phyloP scores from a whole-genome alignment of 352 stramenopile genomes.

The Phytophthora tentaculata region DNA sequence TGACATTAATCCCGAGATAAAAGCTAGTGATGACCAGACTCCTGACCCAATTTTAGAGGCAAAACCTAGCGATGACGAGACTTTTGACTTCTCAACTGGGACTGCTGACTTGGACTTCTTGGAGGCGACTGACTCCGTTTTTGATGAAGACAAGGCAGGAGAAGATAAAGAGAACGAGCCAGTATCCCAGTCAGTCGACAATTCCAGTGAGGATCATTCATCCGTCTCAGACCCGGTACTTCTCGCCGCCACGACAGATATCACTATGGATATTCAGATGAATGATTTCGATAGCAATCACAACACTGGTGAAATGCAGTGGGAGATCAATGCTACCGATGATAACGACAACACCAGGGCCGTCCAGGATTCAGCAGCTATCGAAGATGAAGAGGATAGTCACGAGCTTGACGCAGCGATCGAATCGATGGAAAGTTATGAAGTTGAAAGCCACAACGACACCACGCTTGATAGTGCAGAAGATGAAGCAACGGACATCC shows the following conservation, averaged over 20 bases:
- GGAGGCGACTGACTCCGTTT: constrained; percentile 19
- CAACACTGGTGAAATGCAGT: background rate
- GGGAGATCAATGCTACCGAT: background rate
- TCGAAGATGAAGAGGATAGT: background rate
- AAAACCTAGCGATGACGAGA: background rate
- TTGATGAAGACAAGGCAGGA: constrained; percentile 18
- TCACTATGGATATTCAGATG: constrained; percentile 59
- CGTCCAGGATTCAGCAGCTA: background rate
- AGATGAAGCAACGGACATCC: constrained; percentile 5
- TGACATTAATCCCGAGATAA: background rate
- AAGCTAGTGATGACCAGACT: background rate
- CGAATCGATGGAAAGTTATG: background rate
- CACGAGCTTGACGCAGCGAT: background rate
- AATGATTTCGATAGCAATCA: constrained; percentile 18
- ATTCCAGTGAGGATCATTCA: background rate
- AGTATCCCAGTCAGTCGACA: background rate
- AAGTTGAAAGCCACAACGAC: constrained; percentile 2
- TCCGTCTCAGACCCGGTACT: constrained; percentile 7
- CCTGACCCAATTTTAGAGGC: background rate
- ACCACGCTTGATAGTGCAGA: background rate
- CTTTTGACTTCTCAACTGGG: constrained; percentile 7
- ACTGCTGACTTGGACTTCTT: constrained; percentile 40
- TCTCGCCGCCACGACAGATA: constrained; percentile 40
- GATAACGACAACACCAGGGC: background rate
- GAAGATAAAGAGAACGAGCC: background rate